phyloP scores from a whole-genome alignment of 1,284 basidiomycete genomes.

The Cerrena zonata region DNA sequence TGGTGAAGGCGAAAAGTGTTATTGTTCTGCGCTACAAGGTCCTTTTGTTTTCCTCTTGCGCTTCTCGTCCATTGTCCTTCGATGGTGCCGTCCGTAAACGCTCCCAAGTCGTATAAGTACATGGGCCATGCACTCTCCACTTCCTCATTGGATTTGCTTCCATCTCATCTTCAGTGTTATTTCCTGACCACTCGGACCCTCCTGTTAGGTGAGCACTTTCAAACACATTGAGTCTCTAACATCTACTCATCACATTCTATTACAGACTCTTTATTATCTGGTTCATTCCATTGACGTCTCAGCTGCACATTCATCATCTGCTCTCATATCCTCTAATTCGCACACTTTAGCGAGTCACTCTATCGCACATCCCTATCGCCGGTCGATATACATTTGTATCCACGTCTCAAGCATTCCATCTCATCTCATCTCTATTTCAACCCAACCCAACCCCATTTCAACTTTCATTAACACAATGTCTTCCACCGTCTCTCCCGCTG shows the following conservation, averaged over 20 bases:
- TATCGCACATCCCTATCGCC: slow-evolving; percentile 47
- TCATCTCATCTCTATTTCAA: slow-evolving; percentile 13
- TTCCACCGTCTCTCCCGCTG: slow-evolving; percentile 32
- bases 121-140: slow-evolving; percentile 11
- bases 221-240: neutral
- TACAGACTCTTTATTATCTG: slow-evolving; percentile 18
- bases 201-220: slow-evolving; percentile 30
- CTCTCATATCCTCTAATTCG: slow-evolving; percentile 18
- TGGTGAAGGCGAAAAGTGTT: slow-evolving; percentile 19
- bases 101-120: slow-evolving; percentile 28
- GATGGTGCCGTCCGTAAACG: slow-evolving; percentile 18
- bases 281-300: slow-evolving; percentile 19
- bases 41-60: slow-evolving; percentile 32
- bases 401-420: too few species aligned
- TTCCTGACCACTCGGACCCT: slow-evolving; percentile 29
- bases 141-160: slow-evolving; percentile 34
- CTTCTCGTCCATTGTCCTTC: slow-evolving; percentile 27
- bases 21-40: slow-evolving; percentile 17
- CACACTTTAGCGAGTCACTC: slow-evolving; percentile 22
- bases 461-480: slow-evolving; percentile 33
- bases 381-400: slow-evolving; percentile 46
- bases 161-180: slow-evolving; percentile 24
- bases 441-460: slow-evolving; percentile 9
- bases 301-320: slow-evolving; percentile 26
- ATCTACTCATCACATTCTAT: slow-evolving; percentile 5